Evolutionary conservation across 164 flowering plant genomes (phyloP).

Genomic region (Magnolia officinalis): DNA sequence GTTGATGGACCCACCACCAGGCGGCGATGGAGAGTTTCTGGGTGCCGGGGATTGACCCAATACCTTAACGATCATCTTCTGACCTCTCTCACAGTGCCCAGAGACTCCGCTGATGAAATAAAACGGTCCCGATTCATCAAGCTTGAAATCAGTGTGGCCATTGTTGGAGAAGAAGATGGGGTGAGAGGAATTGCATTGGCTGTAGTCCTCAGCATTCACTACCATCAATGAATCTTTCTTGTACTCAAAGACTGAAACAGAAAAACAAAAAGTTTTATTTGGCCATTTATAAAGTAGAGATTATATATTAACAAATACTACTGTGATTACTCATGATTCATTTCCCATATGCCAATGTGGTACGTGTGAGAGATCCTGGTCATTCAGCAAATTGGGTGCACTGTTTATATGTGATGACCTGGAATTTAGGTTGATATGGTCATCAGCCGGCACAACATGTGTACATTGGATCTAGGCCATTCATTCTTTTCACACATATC

Average conservation of each 20-base stretch:
- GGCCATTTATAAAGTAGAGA: not conserved
- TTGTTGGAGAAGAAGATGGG: conserved; percentile 57
- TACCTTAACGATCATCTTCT: conserved; percentile 60
- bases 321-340: not conserved
- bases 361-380: too few species aligned
- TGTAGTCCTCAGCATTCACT: conserved; percentile 47
- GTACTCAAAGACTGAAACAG: conserved; percentile 50
- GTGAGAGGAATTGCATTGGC: conserved; percentile 44
- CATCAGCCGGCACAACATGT: too few species aligned
- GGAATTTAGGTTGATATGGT: too few species aligned
- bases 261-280: not conserved
- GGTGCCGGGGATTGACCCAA: conserved; percentile 14
- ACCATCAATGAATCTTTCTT: conserved; percentile 63
- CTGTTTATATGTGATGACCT: too few species aligned
- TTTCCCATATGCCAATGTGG: not conserved
- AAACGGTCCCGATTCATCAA: conserved; percentile 42
- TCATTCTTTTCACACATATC: too few species aligned
- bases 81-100: conserved; percentile 65
- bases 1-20: not conserved
- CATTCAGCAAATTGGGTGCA: too few species aligned
- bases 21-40: not conserved
- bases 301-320: not conserved
- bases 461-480: too few species aligned
- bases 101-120: conserved; percentile 72
- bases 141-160: conserved; percentile 44